phyloP scores from a whole-genome alignment of 768 basidiomycete species.

The Phanerochaete carnosa region DNA sequence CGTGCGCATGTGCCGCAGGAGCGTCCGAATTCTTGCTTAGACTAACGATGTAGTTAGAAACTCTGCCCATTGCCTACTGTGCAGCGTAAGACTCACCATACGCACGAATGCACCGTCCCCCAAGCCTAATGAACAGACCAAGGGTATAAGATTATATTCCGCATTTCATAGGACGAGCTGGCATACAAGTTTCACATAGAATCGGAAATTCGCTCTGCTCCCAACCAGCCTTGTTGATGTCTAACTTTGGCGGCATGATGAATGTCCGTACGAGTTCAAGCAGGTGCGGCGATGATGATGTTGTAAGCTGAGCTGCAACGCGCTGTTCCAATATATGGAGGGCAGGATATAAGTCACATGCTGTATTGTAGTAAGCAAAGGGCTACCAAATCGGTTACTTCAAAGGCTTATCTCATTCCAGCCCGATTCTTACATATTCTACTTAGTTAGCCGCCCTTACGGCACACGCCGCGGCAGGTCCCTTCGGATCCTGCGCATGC shows the following conservation, averaged over 20 bases:
- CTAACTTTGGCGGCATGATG: slow-evolving; percentile 74
- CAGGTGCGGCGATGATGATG: not conserved
- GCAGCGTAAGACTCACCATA: slow-evolving; percentile 61
- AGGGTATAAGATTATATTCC: not conserved
- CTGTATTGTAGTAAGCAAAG: too few relatives aligned
- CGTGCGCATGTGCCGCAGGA: slow-evolving; percentile 98
- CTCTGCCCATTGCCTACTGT: not conserved
- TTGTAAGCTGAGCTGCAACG: not conserved
- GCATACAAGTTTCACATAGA: slow-evolving; percentile 88
- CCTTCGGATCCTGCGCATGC: too few relatives aligned
- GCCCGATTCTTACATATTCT: too few relatives aligned
- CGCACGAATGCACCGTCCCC: slow-evolving; percentile 90
- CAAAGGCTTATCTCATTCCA: too few relatives aligned
- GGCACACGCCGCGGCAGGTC: too few relatives aligned
- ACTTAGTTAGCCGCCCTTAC: too few relatives aligned
- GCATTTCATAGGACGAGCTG: slow-evolving; percentile 5
- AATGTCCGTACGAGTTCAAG: not conserved
- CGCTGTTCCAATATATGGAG: not conserved
- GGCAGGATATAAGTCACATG: too few relatives aligned
- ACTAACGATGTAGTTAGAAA: slow-evolving; percentile 41
- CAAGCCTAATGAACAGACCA: slow-evolving; percentile 48
- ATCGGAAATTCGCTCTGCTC: slow-evolving; percentile 93
- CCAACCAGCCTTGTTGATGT: slow-evolving; percentile 94
- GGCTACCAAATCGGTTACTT: too few relatives aligned
- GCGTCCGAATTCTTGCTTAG: slow-evolving; percentile 93